Evolutionary conservation across 2,329 filamentous ascomycete species (phyloP).

Genomic region (Thermoascus crustaceus): DNA sequence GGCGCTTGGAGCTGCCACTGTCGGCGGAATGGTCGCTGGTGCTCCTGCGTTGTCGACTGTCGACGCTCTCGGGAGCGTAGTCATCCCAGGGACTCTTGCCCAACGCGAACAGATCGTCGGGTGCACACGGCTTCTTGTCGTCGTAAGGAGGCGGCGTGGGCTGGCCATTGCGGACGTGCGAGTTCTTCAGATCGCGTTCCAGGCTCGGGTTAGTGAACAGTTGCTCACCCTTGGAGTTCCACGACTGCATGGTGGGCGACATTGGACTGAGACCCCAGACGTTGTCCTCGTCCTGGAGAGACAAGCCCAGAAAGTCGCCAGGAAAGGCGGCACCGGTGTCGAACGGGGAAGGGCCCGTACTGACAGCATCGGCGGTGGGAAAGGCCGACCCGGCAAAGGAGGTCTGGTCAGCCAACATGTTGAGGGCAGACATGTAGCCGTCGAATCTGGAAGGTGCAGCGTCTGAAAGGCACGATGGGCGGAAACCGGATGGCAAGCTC

Average conservation of each 20-base stretch:
- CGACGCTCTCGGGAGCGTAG: neutral
- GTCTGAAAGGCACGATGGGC: neutral
- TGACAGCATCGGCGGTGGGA: constrained; percentile 9
- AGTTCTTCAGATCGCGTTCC: constrained; percentile 25
- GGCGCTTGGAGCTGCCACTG: constrained; percentile 13
- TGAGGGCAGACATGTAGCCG: constrained; percentile 14
- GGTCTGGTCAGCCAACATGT: constrained; percentile 15
- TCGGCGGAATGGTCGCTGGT: constrained; percentile 11
- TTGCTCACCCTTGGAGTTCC: constrained; percentile 20
- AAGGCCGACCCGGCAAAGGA: constrained; percentile 10
- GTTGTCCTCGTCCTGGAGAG: constrained; percentile 23
- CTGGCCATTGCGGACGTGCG: constrained; percentile 32
- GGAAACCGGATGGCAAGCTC: neutral
- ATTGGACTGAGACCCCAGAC: constrained; percentile 25
- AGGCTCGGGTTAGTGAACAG: constrained; percentile 18
- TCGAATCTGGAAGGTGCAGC: neutral
- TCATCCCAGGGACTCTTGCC: constrained; percentile 6
- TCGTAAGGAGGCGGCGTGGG: constrained; percentile 29
- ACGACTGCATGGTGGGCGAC: constrained; percentile 18
- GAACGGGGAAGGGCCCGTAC: constrained; percentile 11
- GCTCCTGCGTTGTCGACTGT: constrained; percentile 4
- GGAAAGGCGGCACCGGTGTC: constrained; percentile 14
- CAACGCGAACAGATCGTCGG: constrained; percentile 3
- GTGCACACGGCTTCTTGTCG: constrained; percentile 13
- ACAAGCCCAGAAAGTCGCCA: constrained; percentile 21